These are phyloP conservation scores for Wallacemonas sp. DNA, from an alignment of 208 protist genomes.

Conservation along the genomic window DNA sequence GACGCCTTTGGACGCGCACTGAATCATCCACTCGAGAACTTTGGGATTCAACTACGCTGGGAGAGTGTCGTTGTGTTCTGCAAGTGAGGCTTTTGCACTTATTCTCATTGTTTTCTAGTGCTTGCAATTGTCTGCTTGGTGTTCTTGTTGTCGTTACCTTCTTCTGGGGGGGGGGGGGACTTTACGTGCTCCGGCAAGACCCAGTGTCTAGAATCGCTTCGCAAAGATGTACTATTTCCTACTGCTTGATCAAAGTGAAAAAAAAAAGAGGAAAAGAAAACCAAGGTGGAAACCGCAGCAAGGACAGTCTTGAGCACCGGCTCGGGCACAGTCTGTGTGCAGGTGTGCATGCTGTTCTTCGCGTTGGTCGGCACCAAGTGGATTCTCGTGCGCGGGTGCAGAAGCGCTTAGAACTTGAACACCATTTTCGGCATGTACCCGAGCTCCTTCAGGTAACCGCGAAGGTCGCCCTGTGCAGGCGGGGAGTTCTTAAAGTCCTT, in stretches of 20 bases:
- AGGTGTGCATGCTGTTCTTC: no score
- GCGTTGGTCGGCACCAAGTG: no score
- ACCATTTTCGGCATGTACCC: constrained; percentile 89
- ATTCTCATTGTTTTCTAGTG: no score
- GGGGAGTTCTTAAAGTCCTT: constrained; percentile 83
- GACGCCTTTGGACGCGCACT: no score
- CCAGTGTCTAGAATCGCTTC: constrained; percentile 9
- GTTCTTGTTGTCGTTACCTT: neutral
- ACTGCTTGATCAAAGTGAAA: constrained; percentile 1
- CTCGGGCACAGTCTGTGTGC: no score
- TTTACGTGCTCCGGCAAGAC: neutral
- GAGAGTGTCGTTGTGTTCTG: no score
- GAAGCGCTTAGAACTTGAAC: constrained; percentile 81
- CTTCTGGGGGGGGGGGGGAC: neutral
- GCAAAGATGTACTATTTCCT: constrained; percentile 18
- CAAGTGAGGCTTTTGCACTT: no score
- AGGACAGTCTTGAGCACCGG: neutral
- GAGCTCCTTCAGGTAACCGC: constrained; percentile 85
- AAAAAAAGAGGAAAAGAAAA: neutral
- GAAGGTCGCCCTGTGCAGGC: constrained; percentile 81
- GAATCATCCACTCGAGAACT: no score
- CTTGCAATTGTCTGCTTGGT: neutral
- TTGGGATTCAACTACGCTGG: no score
- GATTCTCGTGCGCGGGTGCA: neutral
- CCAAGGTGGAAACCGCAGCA: neutral